Percentiles rank a stretch among this genome's conserved stretches.
These are phyloP conservation scores for Saturnispora saitoi DNA, from an alignment of 805 yeast species.

Conservation along the genomic window DNA sequence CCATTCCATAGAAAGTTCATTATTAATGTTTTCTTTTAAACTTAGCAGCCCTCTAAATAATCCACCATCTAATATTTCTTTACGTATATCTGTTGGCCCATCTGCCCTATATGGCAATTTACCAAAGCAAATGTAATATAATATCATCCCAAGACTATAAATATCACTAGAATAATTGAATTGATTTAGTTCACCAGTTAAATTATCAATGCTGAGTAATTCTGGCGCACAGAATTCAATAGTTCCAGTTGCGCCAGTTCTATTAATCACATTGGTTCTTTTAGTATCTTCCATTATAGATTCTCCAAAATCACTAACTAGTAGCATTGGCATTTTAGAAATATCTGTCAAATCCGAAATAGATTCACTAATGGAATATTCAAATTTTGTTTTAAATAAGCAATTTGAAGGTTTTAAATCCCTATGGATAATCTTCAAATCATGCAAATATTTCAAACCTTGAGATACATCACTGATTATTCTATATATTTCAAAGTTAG, in stretches of 20 bases:
- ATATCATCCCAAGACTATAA: slow-evolving; percentile 77
- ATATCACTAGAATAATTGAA: slow-evolving; percentile 70
- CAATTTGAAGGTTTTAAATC: slow-evolving; percentile 89
- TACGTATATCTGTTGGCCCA: slow-evolving; percentile 17
- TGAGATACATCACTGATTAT: slow-evolving; percentile 58
- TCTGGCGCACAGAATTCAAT: slow-evolving; percentile 87
- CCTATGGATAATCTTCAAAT: slow-evolving; percentile 71
- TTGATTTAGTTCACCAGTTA: slow-evolving; percentile 34
- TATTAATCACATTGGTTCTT: slow-evolving; percentile 33
- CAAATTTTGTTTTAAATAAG: slow-evolving; percentile 39
- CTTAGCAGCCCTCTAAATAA: slow-evolving; percentile 19
- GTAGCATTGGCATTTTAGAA: slow-evolving; percentile 48
- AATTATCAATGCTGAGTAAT: slow-evolving; percentile 33
- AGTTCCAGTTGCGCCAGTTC: slow-evolving; percentile 85
- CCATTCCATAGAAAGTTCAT: slow-evolving; percentile 32
- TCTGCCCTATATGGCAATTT: slow-evolving; percentile 45
- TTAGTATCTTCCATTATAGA: slow-evolving; percentile 62
- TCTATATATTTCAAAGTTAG: slow-evolving; percentile 54
- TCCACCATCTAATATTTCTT: slow-evolving; percentile 19
- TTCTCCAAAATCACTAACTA: slow-evolving; percentile 88
- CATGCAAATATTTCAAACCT: slow-evolving; percentile 68
- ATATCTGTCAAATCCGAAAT: slow-evolving; percentile 19
- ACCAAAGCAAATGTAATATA: slow-evolving; percentile 67
- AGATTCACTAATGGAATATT: slow-evolving; percentile 14
- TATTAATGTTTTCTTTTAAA: slow-evolving; percentile 9